Evolutionary conservation across 2,329 filamentous ascomycete species (phyloP).

Genomic region (Chaetomiaceae sp.): DNA sequence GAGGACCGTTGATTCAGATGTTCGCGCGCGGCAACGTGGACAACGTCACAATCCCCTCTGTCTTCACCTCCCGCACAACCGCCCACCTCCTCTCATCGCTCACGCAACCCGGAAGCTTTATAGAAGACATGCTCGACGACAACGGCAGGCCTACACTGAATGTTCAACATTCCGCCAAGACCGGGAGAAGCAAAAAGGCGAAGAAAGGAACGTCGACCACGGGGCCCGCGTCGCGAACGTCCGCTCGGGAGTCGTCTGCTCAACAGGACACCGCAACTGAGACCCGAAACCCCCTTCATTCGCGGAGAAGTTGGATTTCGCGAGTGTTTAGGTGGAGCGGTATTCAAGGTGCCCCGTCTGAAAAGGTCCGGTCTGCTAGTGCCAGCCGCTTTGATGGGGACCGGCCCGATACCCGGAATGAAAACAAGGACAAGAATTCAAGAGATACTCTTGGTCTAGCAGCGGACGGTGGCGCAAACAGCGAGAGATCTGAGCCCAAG

Average conservation of each 20-base stretch:
- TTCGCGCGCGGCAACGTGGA: constrained; percentile 96
- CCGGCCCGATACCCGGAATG: no score
- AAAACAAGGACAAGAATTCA: no score
- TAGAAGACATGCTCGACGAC: constrained; percentile 54
- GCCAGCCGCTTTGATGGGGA: no score
- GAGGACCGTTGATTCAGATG: constrained; percentile 90
- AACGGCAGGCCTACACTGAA: constrained; percentile 52
- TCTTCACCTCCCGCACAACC: constrained; percentile 93
- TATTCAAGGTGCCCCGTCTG: no score
- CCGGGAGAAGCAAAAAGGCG: constrained; percentile 31
- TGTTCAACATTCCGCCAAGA: constrained; percentile 43
- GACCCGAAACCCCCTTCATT: no score
- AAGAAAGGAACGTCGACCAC: constrained; percentile 26
- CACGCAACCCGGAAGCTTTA: constrained; percentile 62
- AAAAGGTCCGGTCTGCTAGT: no score
- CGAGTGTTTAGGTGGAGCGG: no score
- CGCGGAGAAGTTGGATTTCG: no score
- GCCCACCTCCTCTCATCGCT: constrained; percentile 87
- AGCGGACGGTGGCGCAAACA: constrained; percentile 28
- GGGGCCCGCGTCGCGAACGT: background rate
- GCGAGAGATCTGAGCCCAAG: constrained; percentile 71
- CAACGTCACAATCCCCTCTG: constrained; percentile 85
- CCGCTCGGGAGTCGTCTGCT: constrained; percentile 23
- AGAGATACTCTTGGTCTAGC: no score
- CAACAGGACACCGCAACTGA: constrained; percentile 25